Evolutionary conservation across 441 rosid genomes (phyloP).

Genomic region (Biscutella auriculata): DNA sequence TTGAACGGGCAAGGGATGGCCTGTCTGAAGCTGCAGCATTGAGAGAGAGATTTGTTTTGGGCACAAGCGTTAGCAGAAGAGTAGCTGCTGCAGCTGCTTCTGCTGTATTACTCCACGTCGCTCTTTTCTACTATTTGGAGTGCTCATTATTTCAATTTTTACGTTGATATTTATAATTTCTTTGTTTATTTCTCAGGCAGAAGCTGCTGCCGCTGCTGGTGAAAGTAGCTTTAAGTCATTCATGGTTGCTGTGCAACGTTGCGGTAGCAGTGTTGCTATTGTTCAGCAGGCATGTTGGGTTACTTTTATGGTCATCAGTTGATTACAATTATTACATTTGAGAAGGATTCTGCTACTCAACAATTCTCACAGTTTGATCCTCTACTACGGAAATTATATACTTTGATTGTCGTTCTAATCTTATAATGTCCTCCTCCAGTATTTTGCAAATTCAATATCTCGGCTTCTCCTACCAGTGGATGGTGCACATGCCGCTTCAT

Average conservation of each 20-base stretch:
- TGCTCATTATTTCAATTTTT: constrained; percentile 1
- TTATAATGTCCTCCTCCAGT: constrained; percentile 35
- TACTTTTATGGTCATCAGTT: constrained; percentile 1
- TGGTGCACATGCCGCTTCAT: constrained; percentile 95
- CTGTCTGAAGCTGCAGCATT: constrained; percentile 86
- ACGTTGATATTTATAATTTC: constrained; percentile 14
- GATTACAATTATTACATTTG: constrained; percentile 6
- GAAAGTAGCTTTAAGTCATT: constrained; percentile 98
- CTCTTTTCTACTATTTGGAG: constrained; percentile 6
- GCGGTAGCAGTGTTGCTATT: constrained; percentile 96
- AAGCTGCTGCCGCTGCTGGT: constrained; percentile 99
- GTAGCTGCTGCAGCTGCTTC: constrained; percentile 99
- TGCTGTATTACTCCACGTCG: constrained; percentile 48
- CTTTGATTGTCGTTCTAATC: neutral
- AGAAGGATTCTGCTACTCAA: constrained; percentile 1
- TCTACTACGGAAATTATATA: neutral
- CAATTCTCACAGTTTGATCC: neutral
- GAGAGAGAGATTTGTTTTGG: constrained; percentile 93
- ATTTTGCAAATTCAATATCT: constrained; percentile 92
- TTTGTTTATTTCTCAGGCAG: constrained; percentile 55
- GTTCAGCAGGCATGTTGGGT: constrained; percentile 76
- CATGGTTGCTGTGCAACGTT: constrained; percentile 97
- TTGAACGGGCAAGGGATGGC: constrained; percentile 91
- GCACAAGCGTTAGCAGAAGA: constrained; percentile 76
- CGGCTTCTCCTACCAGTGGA: constrained; percentile 95